Evolutionary conservation across 768 basidiomycete species (phyloP).

Genomic region (Lactarius sp.): DNA sequence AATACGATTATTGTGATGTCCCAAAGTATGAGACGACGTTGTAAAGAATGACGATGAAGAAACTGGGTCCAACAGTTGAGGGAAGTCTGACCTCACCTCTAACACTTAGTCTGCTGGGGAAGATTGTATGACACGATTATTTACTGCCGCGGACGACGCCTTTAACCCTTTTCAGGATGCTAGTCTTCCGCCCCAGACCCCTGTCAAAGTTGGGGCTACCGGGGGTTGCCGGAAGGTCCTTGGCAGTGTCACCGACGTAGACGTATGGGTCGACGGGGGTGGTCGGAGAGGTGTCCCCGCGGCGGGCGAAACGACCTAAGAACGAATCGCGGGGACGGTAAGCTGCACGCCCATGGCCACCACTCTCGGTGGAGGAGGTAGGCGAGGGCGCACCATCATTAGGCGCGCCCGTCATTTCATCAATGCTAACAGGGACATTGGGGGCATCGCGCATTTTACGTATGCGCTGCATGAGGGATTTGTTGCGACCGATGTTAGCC

Average conservation of each 20-base stretch:
- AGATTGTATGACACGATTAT: conserved; percentile 1
- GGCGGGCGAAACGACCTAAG: conserved; percentile 62
- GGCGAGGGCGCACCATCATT: conserved; percentile 40
- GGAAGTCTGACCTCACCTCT: background rate
- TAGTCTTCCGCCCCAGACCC: conserved; percentile 24
- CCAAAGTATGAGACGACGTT: background rate
- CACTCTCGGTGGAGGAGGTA: conserved; percentile 38
- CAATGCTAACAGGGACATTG: conserved; percentile 62
- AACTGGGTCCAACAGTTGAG: background rate
- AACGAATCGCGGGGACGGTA: conserved; percentile 73
- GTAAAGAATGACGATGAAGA: background rate
- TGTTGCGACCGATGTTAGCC: conserved; percentile 60
- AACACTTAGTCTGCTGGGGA: background rate
- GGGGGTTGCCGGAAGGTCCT: conserved; percentile 49
- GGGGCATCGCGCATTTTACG: conserved; percentile 84
- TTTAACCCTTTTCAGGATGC: conserved; percentile 23
- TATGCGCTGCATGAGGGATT: conserved; percentile 84
- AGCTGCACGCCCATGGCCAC: conserved; percentile 44
- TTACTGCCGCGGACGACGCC: conserved; percentile 24
- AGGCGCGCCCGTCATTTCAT: conserved; percentile 37
- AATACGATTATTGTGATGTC: conserved; percentile 9
- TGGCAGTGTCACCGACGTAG: conserved; percentile 58
- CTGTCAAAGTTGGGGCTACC: conserved; percentile 26
- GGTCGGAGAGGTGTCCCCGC: conserved; percentile 33
- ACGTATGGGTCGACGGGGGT: conserved; percentile 52